Base-by-base conservation (phyloP, 208 protist genomes). In the Leishmania major region DNA sequence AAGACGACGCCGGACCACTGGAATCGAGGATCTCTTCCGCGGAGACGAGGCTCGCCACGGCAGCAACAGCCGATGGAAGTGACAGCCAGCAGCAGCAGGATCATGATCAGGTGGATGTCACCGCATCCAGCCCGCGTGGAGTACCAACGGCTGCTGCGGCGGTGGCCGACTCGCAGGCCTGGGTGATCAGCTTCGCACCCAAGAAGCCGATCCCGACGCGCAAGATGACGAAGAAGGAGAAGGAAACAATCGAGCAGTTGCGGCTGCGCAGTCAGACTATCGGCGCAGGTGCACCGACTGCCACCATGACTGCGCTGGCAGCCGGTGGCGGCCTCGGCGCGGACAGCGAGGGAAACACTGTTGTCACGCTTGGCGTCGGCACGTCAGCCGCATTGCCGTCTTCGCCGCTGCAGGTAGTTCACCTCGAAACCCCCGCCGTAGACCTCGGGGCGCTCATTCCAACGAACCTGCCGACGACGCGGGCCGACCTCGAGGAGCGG, bases 161-260 rank as follows among this genome's bases (percentile, higher is more conserved):
- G 25, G 51, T 5, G 15, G 25, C 53, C 5, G 79, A 82, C n/a
- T 72, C 85, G 1, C 88, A 92, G 75, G 94, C 89, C 49, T 97
- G 94, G 94, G 78, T 84, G 40, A 91, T 97, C 77, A 87, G 95
- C 80, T 95, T 97, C 74, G 85, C 88, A 22, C 25, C 81, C 1
- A 75, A 84, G 71, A 89, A 84, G 35, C 79, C 79, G 57, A 85
- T 71, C 66, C 85, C 87, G 5, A 87, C 80, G 77, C 87, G 93
- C 13, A 94, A 93, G 84, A 90, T 88, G 71, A 91, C 90, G 1
- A 87, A 83, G 66, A 97, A 92, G 78, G 92, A 97, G 85, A 89
- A 89, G 22, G 84, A 90, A 17, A 91, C 91, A 13, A 79, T 96
- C 57, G 49, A 83, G 22, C 87, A 87, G 37, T 83, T 83, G n/a